Base-by-base conservation (phyloP, 176 grass and related monocot species). In the Hordeum vulgare region DNA sequence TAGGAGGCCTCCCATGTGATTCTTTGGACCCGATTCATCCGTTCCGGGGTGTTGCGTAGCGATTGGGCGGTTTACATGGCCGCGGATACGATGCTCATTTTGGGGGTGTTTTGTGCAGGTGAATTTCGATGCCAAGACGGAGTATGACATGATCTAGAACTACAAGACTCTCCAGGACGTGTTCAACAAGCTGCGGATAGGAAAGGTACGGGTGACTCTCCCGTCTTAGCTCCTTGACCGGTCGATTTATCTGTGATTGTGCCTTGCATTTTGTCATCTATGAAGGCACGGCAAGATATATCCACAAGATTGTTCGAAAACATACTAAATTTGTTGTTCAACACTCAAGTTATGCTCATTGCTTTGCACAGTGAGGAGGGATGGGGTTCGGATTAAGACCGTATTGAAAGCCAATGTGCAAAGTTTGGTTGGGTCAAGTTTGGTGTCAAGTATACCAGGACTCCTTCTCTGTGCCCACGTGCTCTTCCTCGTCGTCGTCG, bases 61-160 rank as follows among this genome's bases (percentile, higher is more conserved):
- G n/a, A n/a, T n/a, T n/a, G n/a, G n/a, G n/a, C n/a, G n/a, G n/a
- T n/a, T n/a, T n/a, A n/a, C n/a, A n/a, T n/a, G n/a, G n/a, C n/a
- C n/a, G 71, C 61, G 17, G 20, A 35, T 56, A 63, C 61, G 26
- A 79, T 33, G 39, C 2, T 10, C 21, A 67, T 72, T 62, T 71
- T 79, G 39, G 29, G 49, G 18, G 25, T 11, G 40, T 76, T 69
- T 84, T n/a, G n/a, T 31, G 57, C 74, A 97, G 94, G 94, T 97
- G 35, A 97, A 97, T 88, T 97, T 97, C 54, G 94, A 97, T 61
- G 94, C 94, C 18, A 97, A 94, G 76, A 94, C 94, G 6, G 94
- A 94, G 66, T 97, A 97, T 36, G 94, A 97, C 41, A 97, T 90
- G 94, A 92, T 97, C 71, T 91, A 97, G 80, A 97, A 97, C 56